A percentile compares a stretch with the other conserved stretches of the same genome.
These are phyloP conservation scores for Candida broadrunensis DNA, from an alignment of 805 yeast genomes.

Conservation along the genomic window DNA sequence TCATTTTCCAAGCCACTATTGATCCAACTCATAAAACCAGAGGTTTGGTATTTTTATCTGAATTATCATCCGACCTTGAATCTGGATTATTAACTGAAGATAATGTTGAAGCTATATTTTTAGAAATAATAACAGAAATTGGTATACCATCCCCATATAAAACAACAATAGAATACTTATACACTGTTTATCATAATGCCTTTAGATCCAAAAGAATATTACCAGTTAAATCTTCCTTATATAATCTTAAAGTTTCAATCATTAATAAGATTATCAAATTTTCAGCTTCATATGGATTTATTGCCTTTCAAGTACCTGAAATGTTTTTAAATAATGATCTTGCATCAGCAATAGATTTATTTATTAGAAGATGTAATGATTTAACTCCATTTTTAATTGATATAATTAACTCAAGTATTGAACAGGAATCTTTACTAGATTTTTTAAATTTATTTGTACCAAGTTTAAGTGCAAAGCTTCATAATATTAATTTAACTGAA, in stretches of 20 bases:
- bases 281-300: slow-evolving; percentile 61
- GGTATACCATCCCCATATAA: slow-evolving; percentile 38
- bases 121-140: slow-evolving; percentile 54
- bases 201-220: slow-evolving; percentile 41
- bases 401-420: slow-evolving; percentile 55
- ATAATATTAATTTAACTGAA: slow-evolving; percentile 44
- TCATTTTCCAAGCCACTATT: slow-evolving; percentile 32
- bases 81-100: slow-evolving; percentile 20
- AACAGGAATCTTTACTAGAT: slow-evolving; percentile 64
- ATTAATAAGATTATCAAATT: slow-evolving; percentile 49
- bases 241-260: slow-evolving; percentile 33
- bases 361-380: slow-evolving; percentile 18
- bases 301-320: slow-evolving; percentile 68
- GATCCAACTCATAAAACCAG: slow-evolving; percentile 12
- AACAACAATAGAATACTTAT: slow-evolving; percentile 48
- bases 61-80: slow-evolving; percentile 21
- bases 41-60: slow-evolving; percentile 18
- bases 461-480: slow-evolving; percentile 32
- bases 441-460: slow-evolving; percentile 55
- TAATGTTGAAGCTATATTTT: slow-evolving; percentile 48
- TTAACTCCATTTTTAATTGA: slow-evolving; percentile 48
- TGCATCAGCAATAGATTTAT: slow-evolving; percentile 19
- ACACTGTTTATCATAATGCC: slow-evolving; percentile 41
- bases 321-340: slow-evolving; percentile 46
- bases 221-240: slow-evolving; percentile 36